Evolutionary conservation across 352 stramenopile species (phyloP).

Genomic region (Discostella stelligera): DNA sequence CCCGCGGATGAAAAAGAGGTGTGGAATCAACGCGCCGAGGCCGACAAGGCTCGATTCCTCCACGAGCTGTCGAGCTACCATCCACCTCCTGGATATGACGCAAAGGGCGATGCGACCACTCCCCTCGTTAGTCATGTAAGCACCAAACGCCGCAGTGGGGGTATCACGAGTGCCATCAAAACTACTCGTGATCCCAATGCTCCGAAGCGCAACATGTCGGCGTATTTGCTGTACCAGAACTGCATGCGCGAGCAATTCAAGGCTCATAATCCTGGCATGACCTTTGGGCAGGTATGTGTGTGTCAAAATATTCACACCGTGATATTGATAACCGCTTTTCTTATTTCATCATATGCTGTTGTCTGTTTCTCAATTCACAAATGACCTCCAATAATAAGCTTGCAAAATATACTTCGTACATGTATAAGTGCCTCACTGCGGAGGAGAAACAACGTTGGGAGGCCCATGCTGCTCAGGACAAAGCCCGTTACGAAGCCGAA

Average conservation of each 20-base stretch:
- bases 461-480: conserved; percentile 67
- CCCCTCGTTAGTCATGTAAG: conserved; percentile 29
- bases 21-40: conserved; percentile 66
- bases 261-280: conserved; percentile 90
- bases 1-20: conserved; percentile 67
- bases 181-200: conserved; percentile 85
- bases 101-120: conserved; percentile 68
- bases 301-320: too few species aligned
- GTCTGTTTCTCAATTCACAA: background rate
- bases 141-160: conserved; percentile 40
- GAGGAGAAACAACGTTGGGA: conserved; percentile 77
- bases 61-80: conserved; percentile 68
- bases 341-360: too few species aligned
- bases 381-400: conserved; percentile 44
- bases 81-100: conserved; percentile 70
- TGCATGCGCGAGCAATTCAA: conserved; percentile 88
- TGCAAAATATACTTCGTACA: conserved; percentile 80
- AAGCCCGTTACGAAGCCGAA: conserved; percentile 71
- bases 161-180: conserved; percentile 10
- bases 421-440: conserved; percentile 78
- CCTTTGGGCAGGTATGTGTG: conserved; percentile 80
- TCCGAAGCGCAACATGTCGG: conserved; percentile 87
- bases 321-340: background rate
- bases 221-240: conserved; percentile 95
- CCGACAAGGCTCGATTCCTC: conserved; percentile 67